phyloP scores from a whole-genome alignment of 2,329 filamentous ascomycete genomes.

The Bipolaris gigantea region DNA sequence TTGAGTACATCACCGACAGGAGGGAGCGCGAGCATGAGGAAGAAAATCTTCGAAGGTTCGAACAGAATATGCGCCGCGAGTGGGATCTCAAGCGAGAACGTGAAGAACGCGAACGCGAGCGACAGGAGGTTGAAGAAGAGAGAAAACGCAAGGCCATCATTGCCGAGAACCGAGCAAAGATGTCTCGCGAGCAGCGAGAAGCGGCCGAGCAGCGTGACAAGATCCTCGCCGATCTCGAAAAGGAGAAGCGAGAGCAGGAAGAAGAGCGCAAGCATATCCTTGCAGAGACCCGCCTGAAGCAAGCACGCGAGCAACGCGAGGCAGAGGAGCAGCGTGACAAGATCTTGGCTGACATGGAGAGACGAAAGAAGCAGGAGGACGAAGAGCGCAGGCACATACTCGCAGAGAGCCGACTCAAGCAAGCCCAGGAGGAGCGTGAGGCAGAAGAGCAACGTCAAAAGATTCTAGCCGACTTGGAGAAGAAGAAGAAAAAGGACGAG shows the following conservation, averaged over 20 bases:
- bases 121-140: conserved; percentile 45
- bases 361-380: conserved; percentile 43
- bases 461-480: conserved; percentile 13
- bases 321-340: conserved; percentile 31
- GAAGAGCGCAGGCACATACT: conserved; percentile 31
- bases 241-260: conserved; percentile 32
- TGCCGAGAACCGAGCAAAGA: conserved; percentile 45
- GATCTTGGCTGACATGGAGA: conserved; percentile 43
- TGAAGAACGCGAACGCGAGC: conserved; percentile 41
- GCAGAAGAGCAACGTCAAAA: conserved; percentile 28
- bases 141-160: conserved; percentile 46
- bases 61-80: conserved; percentile 37
- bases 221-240: conserved; percentile 29
- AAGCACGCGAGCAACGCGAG: conserved; percentile 32
- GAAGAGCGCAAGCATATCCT: conserved; percentile 36
- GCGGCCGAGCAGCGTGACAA: conserved; percentile 32
- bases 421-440: conserved; percentile 4
- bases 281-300: conserved; percentile 34
- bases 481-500: conserved; percentile 35
- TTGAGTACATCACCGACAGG: conserved; percentile 42
- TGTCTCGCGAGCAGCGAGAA: conserved; percentile 26
- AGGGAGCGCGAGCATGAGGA: conserved; percentile 38
- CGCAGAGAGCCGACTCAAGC: conserved; percentile 30
- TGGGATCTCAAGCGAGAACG: conserved; percentile 36
- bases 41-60: conserved; percentile 28